Percentiles rank a stretch among this genome's conserved stretches.
These are phyloP conservation scores for Medicago ruthenica DNA, from an alignment of 306 rosid genomes.

Conservation along the genomic window DNA sequence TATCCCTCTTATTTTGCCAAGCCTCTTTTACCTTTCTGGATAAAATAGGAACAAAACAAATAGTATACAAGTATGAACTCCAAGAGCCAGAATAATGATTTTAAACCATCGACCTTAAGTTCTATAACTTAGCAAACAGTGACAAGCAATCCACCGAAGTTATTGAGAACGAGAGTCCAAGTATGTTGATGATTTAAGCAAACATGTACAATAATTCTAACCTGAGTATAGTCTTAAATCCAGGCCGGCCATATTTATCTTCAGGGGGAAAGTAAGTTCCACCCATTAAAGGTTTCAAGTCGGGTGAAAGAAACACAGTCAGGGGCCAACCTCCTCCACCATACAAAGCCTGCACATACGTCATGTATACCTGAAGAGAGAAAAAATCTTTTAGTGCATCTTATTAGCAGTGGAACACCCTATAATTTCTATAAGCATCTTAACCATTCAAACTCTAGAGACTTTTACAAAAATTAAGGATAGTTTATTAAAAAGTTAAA, in stretches of 20 bases:
- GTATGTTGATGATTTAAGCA: constrained; percentile 36
- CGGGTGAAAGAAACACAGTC: constrained; percentile 87
- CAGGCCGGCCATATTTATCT: constrained; percentile 87
- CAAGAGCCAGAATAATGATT: constrained; percentile 18
- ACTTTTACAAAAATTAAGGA: not conserved
- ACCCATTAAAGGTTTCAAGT: constrained; percentile 96
- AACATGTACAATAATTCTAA: constrained; percentile 47
- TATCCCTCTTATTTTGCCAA: constrained; percentile 78
- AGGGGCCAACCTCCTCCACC: constrained; percentile 99
- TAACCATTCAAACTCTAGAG: constrained; percentile 33
- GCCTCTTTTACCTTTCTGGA: constrained; percentile 88
- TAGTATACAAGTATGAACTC: constrained; percentile 25
- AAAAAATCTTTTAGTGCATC: constrained; percentile 36
- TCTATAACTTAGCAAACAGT: constrained; percentile 15
- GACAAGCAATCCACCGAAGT: constrained; percentile 4
- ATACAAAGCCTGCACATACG: constrained; percentile 93
- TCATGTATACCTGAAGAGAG: constrained; percentile 82
- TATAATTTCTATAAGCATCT: constrained; percentile 24
- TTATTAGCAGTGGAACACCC: constrained; percentile 22
- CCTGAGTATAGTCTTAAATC: constrained; percentile 89
- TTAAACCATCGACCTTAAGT: constrained; percentile 24
- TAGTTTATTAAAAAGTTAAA: not conserved
- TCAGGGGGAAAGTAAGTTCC: constrained; percentile 97
- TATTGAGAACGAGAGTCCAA: not conserved
- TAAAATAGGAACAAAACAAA: constrained; percentile 39